A percentile compares a stretch with the other conserved stretches of the same genome.
These are phyloP conservation scores for Mortierella sp. DNA, from an alignment of 371 early-diverging fungal genomes.

Conservation along the genomic window DNA sequence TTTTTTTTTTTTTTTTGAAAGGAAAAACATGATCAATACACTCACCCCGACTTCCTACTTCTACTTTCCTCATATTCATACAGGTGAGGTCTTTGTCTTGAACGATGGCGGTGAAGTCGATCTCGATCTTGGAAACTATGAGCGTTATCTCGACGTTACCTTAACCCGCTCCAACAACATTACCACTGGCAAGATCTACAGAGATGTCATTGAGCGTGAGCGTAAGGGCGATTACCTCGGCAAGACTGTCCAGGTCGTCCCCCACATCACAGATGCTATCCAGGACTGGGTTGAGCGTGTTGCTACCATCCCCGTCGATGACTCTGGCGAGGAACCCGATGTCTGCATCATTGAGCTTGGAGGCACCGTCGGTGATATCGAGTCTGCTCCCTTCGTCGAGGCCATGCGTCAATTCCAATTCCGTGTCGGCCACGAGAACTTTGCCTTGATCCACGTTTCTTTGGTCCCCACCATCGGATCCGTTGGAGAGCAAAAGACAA, in stretches of 20 bases:
- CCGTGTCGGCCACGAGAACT: conserved; percentile 98
- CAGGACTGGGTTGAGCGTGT: conserved; percentile 98
- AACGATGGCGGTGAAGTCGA: conserved; percentile 99
- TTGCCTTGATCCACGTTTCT: conserved; percentile 97
- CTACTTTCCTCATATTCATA: background rate
- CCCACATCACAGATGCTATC: conserved; percentile 98
- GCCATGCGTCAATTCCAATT: conserved; percentile 99
- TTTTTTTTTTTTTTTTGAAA: conserved; percentile 14
- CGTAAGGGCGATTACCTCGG: conserved; percentile 98
- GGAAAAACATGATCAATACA: background rate
- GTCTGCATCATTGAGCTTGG: conserved; percentile 99
- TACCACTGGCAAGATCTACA: conserved; percentile 99
- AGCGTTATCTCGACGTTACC: conserved; percentile 96
- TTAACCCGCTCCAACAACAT: conserved; percentile 98
- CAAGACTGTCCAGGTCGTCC: conserved; percentile 99
- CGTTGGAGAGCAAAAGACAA: conserved; percentile 99
- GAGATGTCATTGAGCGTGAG: conserved; percentile 94
- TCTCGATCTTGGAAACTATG: conserved; percentile 99
- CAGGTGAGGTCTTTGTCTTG: conserved; percentile 98
- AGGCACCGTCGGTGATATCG: conserved; percentile 99
- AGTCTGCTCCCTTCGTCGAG: conserved; percentile 98
- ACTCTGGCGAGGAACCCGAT: conserved; percentile 90
- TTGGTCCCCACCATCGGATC: conserved; percentile 97
- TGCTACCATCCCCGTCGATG: conserved; percentile 86
- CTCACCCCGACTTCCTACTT: background rate